Conservation (phyloP, 176 grass and related monocot species). For the Oryza coarctata region DNA sequence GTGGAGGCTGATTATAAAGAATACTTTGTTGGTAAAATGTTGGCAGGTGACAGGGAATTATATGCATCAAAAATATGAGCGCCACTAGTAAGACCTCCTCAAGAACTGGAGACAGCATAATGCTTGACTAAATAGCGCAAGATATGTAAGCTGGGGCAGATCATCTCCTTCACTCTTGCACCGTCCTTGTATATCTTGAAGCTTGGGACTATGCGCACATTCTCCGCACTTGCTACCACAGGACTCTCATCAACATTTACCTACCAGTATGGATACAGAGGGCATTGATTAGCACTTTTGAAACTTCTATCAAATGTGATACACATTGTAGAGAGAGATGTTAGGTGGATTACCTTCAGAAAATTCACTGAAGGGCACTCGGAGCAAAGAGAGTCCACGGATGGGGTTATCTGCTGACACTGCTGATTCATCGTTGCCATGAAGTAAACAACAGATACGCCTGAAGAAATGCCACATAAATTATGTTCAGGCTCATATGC, state of each 20-base stretch:
- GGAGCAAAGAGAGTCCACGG: conserved; percentile 54
- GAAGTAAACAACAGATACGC: conserved; percentile 60
- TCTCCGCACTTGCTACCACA: conserved; percentile 54
- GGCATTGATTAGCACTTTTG: not conserved
- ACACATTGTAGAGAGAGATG: not conserved
- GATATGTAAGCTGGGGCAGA: conserved; percentile 52
- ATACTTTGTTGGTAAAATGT: conserved; percentile 41
- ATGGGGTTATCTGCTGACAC: conserved; percentile 47
- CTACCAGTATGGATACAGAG: conserved; percentile 35
- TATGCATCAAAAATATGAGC: conserved; percentile 31
- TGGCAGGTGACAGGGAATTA: conserved; percentile 8
- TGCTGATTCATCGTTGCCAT: conserved; percentile 46
- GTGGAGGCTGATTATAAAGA: conserved; percentile 43
- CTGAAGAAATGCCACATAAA: conserved; percentile 35
- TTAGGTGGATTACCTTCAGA: conserved; percentile 60
- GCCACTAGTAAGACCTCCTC: conserved; percentile 21
- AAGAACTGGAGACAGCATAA: conserved; percentile 58
- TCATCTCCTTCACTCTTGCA: conserved; percentile 66
- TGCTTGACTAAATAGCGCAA: conserved; percentile 64
- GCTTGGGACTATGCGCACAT: conserved; percentile 50
- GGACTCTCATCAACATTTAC: conserved; percentile 55
- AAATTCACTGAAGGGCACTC: conserved; percentile 62
- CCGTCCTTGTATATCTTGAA: conserved; percentile 82
- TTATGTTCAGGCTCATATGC: conserved; percentile 8
- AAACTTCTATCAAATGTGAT: not conserved